Evolutionary conservation across 805 yeast genomes (phyloP), one percentile per base, ranked within the genome.

Genomic region (Pichia nanzhaoensis): DNA sequence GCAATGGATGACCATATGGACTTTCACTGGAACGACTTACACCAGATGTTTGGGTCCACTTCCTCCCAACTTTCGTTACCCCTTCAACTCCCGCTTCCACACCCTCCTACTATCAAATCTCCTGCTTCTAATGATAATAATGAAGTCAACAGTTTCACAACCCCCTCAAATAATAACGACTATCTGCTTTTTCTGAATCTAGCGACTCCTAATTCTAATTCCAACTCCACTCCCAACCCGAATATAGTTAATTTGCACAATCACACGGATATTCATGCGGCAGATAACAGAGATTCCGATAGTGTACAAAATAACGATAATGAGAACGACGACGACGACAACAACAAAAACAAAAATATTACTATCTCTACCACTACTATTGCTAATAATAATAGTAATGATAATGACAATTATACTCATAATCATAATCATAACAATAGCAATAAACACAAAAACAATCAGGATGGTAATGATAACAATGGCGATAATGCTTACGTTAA

Each of bases 101-200:
- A 7, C 6, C 28, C 28, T 24, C 28, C 28, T 7, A 24, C 6
- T 24, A 24, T 24, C 10, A 24, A 24, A 10, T 24, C 28, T 24
- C 28, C 28, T 10, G 6, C 28, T 7, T n/a, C n/a, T n/a, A n/a
- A n/a, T n/a, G 10, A 24, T 10, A 10, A 24, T 10, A 6, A 24
- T 24, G 28, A 24, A 10, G 10, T 10, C 10, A 10, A 6, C 10
- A 24, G 10, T 24, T 10, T 7, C 10, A 10, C 37, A 12, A 37
- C 40, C 5, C 40, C 40, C 12, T 27, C 41, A n/a, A 39, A 16
- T 20, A 42, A 42, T 24, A 35, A 34, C 16, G 40, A 42, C 24
- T 42, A 42, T 30, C 28, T 42, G 45, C 30, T 22, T 5, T 42
- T 42, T n/a, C 30, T 42, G 5, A 42, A 42, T 16, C 21, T 42